Percentiles rank a stretch among this genome's conserved stretches.
Evolutionary conservation across 2,329 filamentous ascomycete species (phyloP).

Genomic region (Harringtonia lauricola): DNA sequence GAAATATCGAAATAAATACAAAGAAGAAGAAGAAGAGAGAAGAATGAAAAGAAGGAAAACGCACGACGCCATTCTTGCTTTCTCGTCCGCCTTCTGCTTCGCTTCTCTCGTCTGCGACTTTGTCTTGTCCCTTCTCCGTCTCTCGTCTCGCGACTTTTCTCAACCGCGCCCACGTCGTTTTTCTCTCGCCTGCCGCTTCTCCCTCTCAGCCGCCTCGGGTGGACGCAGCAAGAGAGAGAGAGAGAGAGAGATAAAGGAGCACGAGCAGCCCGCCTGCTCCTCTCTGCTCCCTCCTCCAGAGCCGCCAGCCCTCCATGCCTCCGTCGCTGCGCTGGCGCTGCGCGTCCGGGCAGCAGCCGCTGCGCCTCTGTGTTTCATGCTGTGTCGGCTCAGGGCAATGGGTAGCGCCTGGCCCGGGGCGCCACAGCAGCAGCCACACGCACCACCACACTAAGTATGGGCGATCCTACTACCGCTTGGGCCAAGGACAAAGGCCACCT

Average conservation of each 20-base stretch:
- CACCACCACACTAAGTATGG: slow-evolving; percentile 1
- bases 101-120: background rate
- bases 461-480: slow-evolving; percentile 11
- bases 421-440: background rate
- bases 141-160: background rate
- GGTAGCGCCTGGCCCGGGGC: background rate
- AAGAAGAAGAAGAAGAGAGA: background rate
- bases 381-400: background rate
- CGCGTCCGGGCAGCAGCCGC: slow-evolving; percentile 1
- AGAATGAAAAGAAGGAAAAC: background rate
- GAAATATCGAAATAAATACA: background rate
- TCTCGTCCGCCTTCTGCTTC: background rate
- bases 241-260: too few relatives aligned
- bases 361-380: slow-evolving; percentile 4
- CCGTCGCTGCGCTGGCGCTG: slow-evolving; percentile 6
- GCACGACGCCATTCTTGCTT: background rate
- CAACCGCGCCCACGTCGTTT: background rate
- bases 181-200: background rate
- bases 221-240: too few relatives aligned
- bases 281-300: background rate
- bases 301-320: background rate
- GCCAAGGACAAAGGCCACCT: slow-evolving; percentile 21
- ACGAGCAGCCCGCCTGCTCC: too few relatives aligned
- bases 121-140: background rate
- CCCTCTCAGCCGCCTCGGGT: too few relatives aligned